Conservation (phyloP, 2,329 filamentous ascomycete genomes). For the Ascochyta koolunga region DNA sequence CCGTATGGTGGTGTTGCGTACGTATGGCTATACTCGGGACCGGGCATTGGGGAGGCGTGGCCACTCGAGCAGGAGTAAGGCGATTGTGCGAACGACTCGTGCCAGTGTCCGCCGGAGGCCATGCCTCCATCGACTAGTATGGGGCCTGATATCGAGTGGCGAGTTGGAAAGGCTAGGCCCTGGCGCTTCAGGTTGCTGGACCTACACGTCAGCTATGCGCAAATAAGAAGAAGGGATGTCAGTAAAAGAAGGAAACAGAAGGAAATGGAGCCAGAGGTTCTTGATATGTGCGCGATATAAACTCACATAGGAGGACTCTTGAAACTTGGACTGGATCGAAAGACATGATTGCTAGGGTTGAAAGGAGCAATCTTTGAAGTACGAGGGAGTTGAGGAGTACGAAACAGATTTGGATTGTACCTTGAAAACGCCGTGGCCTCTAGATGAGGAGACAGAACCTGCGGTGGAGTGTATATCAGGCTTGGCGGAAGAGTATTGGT, state of each 20-base stretch:
- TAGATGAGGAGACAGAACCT: slow-evolving; percentile 31
- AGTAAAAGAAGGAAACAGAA: slow-evolving; percentile 1
- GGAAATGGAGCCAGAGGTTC: neutral
- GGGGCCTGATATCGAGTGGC: slow-evolving; percentile 23
- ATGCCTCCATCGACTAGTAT: slow-evolving; percentile 26
- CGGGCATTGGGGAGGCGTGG: slow-evolving; percentile 40
- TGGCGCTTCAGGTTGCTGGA: slow-evolving; percentile 31
- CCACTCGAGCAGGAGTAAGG: slow-evolving; percentile 45
- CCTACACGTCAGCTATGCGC: neutral
- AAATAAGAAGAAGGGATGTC: slow-evolving; percentile 5
- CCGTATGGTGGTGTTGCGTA: slow-evolving; percentile 40
- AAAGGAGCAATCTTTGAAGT: slow-evolving; percentile 30
- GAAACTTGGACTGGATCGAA: slow-evolving; percentile 40
- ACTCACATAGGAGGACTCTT: slow-evolving; percentile 45
- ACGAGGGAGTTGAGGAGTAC: slow-evolving; percentile 46
- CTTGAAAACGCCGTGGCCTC: slow-evolving; percentile 40
- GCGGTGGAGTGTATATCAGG: slow-evolving; percentile 24
- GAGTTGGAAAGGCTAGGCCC: slow-evolving; percentile 7
- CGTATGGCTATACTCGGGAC: slow-evolving; percentile 31
- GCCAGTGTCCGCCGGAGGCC: slow-evolving; percentile 28
- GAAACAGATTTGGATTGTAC: slow-evolving; percentile 47
- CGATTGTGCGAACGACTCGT: slow-evolving; percentile 37
- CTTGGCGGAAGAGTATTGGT: slow-evolving; percentile 23
- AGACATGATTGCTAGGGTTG: slow-evolving; percentile 35
- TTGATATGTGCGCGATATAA: slow-evolving; percentile 28